These are phyloP conservation scores for Pseudogymnoascus sp. DNA, from an alignment of 2,329 filamentous ascomycete genomes.

Conservation along the genomic window DNA sequence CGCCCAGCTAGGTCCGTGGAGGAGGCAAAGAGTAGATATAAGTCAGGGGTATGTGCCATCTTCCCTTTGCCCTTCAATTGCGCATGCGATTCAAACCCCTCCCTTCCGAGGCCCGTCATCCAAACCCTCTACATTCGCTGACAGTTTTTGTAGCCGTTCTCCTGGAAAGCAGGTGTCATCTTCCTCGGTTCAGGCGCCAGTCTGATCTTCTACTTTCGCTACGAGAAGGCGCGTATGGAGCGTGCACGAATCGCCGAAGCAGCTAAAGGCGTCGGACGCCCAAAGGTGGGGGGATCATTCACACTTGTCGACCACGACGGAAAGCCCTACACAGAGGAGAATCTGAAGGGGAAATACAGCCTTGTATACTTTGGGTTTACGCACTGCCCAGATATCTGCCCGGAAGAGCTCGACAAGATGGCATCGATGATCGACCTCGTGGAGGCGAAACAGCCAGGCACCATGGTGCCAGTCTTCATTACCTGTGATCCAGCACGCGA, in stretches of 20 bases:
- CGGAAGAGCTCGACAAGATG: conserved; percentile 99
- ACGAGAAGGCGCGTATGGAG: conserved; percentile 87
- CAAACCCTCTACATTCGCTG: neutral
- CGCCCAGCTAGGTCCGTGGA: conserved; percentile 27
- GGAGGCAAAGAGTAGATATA: conserved; percentile 26
- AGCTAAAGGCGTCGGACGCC: conserved; percentile 84
- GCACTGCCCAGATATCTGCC: conserved; percentile 97
- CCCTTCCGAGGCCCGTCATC: neutral
- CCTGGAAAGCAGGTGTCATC: conserved; percentile 79
- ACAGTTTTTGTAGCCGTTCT: conserved; percentile 63
- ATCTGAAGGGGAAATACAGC: conserved; percentile 80
- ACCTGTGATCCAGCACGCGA: conserved; percentile 93
- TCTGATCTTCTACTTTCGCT: conserved; percentile 84
- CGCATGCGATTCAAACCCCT: neutral
- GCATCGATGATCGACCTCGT: conserved; percentile 81
- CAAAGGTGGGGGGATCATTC: conserved; percentile 88
- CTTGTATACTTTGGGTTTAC: conserved; percentile 97
- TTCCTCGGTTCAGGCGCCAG: conserved; percentile 73
- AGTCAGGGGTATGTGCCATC: conserved; percentile 23
- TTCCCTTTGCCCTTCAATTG: neutral
- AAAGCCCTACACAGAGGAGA: conserved; percentile 65
- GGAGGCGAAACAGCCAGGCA: conserved; percentile 37
- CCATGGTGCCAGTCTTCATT: conserved; percentile 65
- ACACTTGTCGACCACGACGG: conserved; percentile 76
- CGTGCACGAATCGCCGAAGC: conserved; percentile 83